These are phyloP conservation scores for Diutina pseudorugosa DNA, from an alignment of 1,139 yeast species.

Conservation along the genomic window DNA sequence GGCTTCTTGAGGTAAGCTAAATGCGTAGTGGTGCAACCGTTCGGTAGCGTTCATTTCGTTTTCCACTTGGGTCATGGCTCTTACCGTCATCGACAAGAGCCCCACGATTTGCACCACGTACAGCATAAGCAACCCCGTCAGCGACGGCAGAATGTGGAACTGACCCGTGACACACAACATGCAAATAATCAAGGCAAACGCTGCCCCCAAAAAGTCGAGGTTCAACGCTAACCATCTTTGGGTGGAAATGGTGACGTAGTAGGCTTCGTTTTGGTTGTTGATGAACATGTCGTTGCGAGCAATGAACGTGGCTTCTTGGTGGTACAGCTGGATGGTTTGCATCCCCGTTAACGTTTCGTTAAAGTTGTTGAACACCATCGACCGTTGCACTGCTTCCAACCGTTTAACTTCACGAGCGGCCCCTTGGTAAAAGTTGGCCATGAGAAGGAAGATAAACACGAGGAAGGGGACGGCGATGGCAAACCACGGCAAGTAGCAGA, in stretches of 20 bases:
- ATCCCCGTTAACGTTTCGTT: constrained; percentile 66
- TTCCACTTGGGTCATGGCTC: constrained; percentile 57
- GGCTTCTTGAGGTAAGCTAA: constrained; percentile 45
- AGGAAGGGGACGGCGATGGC: constrained; percentile 35
- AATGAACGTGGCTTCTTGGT: constrained; percentile 36
- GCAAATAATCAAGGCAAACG: constrained; percentile 8
- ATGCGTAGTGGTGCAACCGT: constrained; percentile 61
- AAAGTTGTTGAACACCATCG: constrained; percentile 66
- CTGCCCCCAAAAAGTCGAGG: constrained; percentile 26
- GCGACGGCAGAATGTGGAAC: constrained; percentile 46
- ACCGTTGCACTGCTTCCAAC: constrained; percentile 65
- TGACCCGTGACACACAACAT: constrained; percentile 10
- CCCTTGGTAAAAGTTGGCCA: constrained; percentile 49
- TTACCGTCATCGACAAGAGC: constrained; percentile 32
- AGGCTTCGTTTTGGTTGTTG: constrained; percentile 62
- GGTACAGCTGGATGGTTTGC: constrained; percentile 56
- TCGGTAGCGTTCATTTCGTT: constrained; percentile 84
- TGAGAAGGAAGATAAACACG: constrained; percentile 19
- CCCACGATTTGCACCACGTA: constrained; percentile 42
- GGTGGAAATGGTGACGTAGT: constrained; percentile 49
- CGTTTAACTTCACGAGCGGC: constrained; percentile 72
- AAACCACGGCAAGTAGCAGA: constrained; percentile 17
- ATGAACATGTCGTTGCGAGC: constrained; percentile 35
- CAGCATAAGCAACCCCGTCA: constrained; percentile 61
- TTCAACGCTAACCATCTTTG: constrained; percentile 74